Percentiles rank a stretch among this genome's conserved stretches.
Conservation (phyloP, 2,329 filamentous ascomycete genomes). For the Didymella glomerata region DNA sequence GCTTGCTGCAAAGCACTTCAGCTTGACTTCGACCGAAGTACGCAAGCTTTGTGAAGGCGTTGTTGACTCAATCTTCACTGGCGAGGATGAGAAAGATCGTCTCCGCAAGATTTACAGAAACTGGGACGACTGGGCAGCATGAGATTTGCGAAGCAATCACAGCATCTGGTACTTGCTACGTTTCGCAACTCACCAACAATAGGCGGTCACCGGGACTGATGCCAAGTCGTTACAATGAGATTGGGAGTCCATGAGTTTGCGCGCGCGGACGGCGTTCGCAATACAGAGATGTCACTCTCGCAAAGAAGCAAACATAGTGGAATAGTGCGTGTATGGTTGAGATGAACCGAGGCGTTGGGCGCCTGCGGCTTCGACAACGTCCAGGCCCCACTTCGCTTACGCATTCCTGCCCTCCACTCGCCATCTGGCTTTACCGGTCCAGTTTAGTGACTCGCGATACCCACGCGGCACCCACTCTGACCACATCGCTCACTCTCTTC, state of each 20-base stretch:
- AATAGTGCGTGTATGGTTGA: background rate
- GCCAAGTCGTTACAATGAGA: background rate
- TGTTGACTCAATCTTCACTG: slow-evolving; percentile 72
- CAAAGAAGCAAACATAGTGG: background rate
- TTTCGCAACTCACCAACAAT: background rate
- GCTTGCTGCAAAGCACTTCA: slow-evolving; percentile 75
- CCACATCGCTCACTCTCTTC: background rate
- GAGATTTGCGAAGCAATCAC: background rate
- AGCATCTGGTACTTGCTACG: background rate
- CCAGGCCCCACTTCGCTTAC: background rate
- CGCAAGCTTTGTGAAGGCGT: slow-evolving; percentile 67
- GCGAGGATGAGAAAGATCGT: slow-evolving; percentile 67
- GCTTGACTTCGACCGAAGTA: slow-evolving; percentile 59
- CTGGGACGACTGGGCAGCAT: slow-evolving; percentile 33
- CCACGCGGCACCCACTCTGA: background rate
- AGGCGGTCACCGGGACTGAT: background rate
- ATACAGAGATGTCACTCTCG: background rate
- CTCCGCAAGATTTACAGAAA: slow-evolving; percentile 47
- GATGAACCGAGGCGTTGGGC: background rate
- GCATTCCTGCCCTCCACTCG: background rate
- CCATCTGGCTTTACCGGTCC: background rate
- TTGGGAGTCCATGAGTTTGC: background rate
- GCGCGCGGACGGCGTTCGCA: background rate
- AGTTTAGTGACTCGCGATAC: background rate
- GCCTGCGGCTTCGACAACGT: background rate